phyloP scores from a whole-genome alignment of 371 early-diverging fungal genomes.

The Sporodiniella umbellata region DNA sequence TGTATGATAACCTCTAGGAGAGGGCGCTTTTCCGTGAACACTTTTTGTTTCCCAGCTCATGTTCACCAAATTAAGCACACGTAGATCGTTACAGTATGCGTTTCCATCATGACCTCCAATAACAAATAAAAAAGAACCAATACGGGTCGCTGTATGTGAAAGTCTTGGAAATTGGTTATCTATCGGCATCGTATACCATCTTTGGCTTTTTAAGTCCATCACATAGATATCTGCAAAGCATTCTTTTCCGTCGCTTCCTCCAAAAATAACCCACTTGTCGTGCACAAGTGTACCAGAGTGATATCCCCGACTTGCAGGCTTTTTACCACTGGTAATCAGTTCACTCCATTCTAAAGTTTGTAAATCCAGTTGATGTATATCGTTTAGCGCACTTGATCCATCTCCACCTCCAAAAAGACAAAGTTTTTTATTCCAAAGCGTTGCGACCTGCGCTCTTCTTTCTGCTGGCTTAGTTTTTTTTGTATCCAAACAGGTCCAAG shows the following conservation, averaged over 20 bases:
- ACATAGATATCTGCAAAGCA: slow-evolving; percentile 81
- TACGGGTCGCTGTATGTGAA: slow-evolving; percentile 76
- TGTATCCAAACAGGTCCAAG: slow-evolving; percentile 40
- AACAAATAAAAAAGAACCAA: slow-evolving; percentile 85
- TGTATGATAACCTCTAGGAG: slow-evolving; percentile 85
- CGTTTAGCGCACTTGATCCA: slow-evolving; percentile 65
- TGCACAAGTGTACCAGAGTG: slow-evolving; percentile 83
- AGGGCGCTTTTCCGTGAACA: slow-evolving; percentile 69
- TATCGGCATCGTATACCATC: slow-evolving; percentile 56
- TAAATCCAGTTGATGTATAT: slow-evolving; percentile 46
- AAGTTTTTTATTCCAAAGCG: slow-evolving; percentile 62
- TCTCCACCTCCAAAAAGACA: slow-evolving; percentile 91
- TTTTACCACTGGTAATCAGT: slow-evolving; percentile 54
- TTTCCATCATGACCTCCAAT: slow-evolving; percentile 86
- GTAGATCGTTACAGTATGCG: slow-evolving; percentile 71
- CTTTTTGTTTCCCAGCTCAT: slow-evolving; percentile 79
- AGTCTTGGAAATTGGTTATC: slow-evolving; percentile 67
- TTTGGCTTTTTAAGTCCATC: slow-evolving; percentile 57
- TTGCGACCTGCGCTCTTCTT: slow-evolving; percentile 16
- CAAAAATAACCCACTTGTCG: slow-evolving; percentile 77
- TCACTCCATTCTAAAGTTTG: slow-evolving; percentile 38
- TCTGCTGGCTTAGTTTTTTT: slow-evolving; percentile 2
- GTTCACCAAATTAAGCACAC: slow-evolving; percentile 80
- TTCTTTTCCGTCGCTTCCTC: slow-evolving; percentile 87
- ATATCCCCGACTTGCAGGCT: slow-evolving; percentile 79